These are phyloP conservation scores for Penicillium decumbens DNA, from an alignment of 2,329 filamentous ascomycete species.

Conservation along the genomic window DNA sequence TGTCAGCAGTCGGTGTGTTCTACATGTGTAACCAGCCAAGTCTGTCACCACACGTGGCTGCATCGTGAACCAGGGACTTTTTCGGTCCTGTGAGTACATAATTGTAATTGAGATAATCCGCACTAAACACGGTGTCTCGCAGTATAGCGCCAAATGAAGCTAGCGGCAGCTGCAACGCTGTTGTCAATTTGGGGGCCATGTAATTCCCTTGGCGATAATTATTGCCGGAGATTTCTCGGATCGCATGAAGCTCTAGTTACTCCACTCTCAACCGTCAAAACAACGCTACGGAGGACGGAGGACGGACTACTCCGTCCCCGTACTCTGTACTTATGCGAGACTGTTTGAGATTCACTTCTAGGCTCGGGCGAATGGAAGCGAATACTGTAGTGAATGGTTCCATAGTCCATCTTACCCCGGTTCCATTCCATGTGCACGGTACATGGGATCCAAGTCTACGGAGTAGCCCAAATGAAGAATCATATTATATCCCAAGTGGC, in stretches of 20 bases:
- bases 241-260: neutral
- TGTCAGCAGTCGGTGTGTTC: constrained; percentile 18
- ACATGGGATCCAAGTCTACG: neutral
- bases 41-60: too few relatives aligned
- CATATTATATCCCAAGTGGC: neutral
- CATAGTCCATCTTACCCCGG: neutral
- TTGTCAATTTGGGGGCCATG: constrained; percentile 6
- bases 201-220: neutral
- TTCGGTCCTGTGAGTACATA: too few relatives aligned
- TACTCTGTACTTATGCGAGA: too few relatives aligned
- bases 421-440: neutral
- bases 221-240: neutral
- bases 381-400: neutral
- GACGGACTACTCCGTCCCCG: neutral
- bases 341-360: neutral
- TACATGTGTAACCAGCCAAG: neutral
- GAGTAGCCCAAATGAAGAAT: neutral
- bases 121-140: constrained; percentile 21
- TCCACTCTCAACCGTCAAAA: neutral
- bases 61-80: too few relatives aligned
- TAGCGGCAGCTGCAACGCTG: constrained; percentile 13
- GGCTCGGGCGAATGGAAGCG: neutral
- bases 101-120: too few relatives aligned
- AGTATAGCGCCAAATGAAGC: constrained; percentile 21
- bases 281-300: too few relatives aligned